These are phyloP conservation scores for Rosa hybrid DNA, from an alignment of 331 rosid species.

Conservation along the genomic window DNA sequence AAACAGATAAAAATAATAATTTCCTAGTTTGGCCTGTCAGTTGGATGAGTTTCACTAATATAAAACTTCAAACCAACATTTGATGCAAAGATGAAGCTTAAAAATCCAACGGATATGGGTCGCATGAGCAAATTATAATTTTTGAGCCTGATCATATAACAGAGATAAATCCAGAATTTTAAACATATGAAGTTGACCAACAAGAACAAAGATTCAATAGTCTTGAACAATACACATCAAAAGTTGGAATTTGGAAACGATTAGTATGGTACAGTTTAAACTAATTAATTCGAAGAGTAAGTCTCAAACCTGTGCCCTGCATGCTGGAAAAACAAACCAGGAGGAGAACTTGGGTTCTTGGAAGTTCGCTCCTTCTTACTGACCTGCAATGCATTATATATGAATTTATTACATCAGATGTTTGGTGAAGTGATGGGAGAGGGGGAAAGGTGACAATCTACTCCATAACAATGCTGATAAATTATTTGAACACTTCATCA, in stretches of 20 bases:
- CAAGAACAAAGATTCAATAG: not conserved
- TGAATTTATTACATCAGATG: not conserved
- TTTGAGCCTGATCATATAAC: not conserved
- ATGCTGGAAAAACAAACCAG: constrained; percentile 96
- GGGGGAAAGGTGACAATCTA: not conserved
- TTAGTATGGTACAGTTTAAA: not conserved
- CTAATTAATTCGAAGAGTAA: constrained; percentile 5
- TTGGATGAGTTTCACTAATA: no score
- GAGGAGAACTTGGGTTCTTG: constrained; percentile 59
- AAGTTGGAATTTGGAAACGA: constrained; percentile 4
- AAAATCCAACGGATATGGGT: no score
- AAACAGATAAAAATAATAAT: no score
- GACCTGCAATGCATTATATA: constrained; percentile 45
- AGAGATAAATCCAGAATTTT: not conserved
- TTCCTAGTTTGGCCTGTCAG: no score
- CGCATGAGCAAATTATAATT: no score
- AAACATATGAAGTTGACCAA: not conserved
- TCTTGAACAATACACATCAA: constrained; percentile 1
- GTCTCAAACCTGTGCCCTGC: constrained; percentile 95
- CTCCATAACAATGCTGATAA: not conserved
- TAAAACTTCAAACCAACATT: no score
- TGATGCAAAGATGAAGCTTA: no score
- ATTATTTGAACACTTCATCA: not conserved
- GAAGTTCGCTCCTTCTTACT: constrained; percentile 79
- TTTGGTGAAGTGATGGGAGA: constrained; percentile 8